Base-by-base conservation (phyloP, 805 yeast species). In the Saccharomyces cerevisiae region DNA sequence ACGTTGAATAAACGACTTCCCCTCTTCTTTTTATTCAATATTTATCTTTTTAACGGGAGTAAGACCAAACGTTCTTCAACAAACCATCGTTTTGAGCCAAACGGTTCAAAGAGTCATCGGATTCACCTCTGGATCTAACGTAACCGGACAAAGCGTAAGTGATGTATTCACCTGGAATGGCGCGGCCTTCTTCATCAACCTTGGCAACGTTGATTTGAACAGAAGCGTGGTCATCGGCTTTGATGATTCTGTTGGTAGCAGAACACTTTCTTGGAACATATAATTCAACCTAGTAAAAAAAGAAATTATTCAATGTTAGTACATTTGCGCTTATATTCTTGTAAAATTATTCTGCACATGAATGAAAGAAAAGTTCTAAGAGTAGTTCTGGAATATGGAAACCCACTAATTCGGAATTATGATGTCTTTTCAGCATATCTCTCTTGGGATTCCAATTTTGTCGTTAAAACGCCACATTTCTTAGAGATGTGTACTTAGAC, bases 201-300 rank as follows among this genome's bases (percentile, higher is more conserved):
- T 92, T 89, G 73, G 96, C 98, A 71, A 94, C 84, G 92, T 88
- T 92, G 82, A 94, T 87, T 82, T 94, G 99, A 71, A 94, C 97
- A 64, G 98, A 88, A 70, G 97, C 94, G 80, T 94, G 99, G 82
- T 94, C 99, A 85, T 94, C 91, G 74, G 99, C 91, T 84, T 89
- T 90, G 86, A 94, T 91, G 82, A 94, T 90, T 84, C 97, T 90
- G 96, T 90, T 91, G 81, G 99, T 90, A 76, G 99, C 99, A 81
- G 99, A 94, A 85, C 99, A 94, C 84, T 94, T 94, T 87, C 99
- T 89, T 84, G 99, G 99, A 80, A 92, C 96, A 96, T 94, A 94
- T 81, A 94, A 90, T 86, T 94, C 99, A 80, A 94, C 97, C 97
- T 89, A 69, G 52, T 24, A 30, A 48, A 32, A 46, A 9, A 24